Base-by-base conservation (phyloP, 768 basidiomycete genomes). In the Kwoniella shandongensis region DNA sequence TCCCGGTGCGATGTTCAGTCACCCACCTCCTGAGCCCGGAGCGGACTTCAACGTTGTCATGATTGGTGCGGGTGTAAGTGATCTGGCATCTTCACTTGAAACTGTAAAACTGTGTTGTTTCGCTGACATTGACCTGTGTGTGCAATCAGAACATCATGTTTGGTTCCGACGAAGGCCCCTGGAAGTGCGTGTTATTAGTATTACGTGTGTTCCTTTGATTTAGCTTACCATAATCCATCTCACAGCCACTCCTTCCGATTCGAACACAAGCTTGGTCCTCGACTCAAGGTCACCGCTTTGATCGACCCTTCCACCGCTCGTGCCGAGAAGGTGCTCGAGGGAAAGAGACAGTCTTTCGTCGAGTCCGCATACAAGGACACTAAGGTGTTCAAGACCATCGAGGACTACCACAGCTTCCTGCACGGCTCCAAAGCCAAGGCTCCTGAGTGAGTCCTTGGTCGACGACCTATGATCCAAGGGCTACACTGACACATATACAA, bases 131-230 rank as follows among this genome's bases (percentile, higher is more conserved):
- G n/a, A n/a, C n/a, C n/a, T n/a, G n/a, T n/a, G n/a, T n/a, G n/a
- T n/a, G n/a, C n/a, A n/a, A n/a, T n/a, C n/a, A 76, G 75, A 94
- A 96, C 79, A 93, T 97, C 79, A 96, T 96, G 91, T 98, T 98
- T 74, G 93, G 92, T 85, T 74, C 70, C n/a, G 75, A 75, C 32
- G 75, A 75, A 57, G 74, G 76, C 41, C 73, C 74, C 39, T 77
- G 74, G 74, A 75, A 75, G 74, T 74, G 54, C 67, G 73, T 66
- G 2, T n/a, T n/a, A 30, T 13, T 42, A n/a, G 12, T 23, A 15
- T 26, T 25, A 32, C 12, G 26, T 4, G 7, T 45, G 12, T 5
- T 40, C 36, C 38, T 40, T 26, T 56, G 23, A 50, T 44, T 36
- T 36, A 38, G 11, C 35, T 63, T 35, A 60, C 41, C 48, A 32